A percentile compares a stretch with the other conserved stretches of the same genome.
Evolutionary conservation across 2,329 filamentous ascomycete genomes (phyloP).

Genomic region (Epichloe amarillans): DNA sequence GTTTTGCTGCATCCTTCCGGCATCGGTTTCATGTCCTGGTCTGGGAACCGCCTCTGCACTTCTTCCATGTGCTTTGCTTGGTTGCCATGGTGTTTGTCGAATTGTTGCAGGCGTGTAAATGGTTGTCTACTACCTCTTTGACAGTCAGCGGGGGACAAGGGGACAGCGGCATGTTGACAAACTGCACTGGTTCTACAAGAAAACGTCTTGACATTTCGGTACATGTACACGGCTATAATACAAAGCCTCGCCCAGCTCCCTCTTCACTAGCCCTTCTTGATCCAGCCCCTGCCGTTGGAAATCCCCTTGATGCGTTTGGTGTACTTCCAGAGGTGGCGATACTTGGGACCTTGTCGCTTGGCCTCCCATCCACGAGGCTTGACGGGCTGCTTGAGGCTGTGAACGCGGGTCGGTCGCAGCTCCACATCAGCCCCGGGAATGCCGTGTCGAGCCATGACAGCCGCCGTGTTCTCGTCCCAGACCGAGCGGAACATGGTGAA

Average conservation of each 20-base stretch:
- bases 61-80: too few species aligned
- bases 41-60: too few species aligned
- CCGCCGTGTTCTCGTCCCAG: constrained; percentile 82
- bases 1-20: too few species aligned
- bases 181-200: background rate
- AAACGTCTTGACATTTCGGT: background rate
- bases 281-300: constrained; percentile 29
- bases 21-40: too few species aligned
- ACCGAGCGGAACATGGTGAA: constrained; percentile 76
- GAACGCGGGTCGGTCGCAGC: constrained; percentile 67
- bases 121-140: too few species aligned
- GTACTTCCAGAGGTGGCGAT: constrained; percentile 51
- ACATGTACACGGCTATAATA: constrained; percentile 7
- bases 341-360: constrained; percentile 52
- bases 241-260: constrained; percentile 1
- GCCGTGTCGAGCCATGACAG: constrained; percentile 69
- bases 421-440: constrained; percentile 69
- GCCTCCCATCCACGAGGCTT: constrained; percentile 53
- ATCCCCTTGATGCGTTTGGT: constrained; percentile 41
- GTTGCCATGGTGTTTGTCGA: too few species aligned
- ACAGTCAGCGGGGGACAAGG: too few species aligned
- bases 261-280: constrained; percentile 16
- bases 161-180: background rate
- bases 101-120: too few species aligned
- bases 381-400: constrained; percentile 49